phyloP scores from a whole-genome alignment of 2,329 filamentous ascomycete genomes.

The Dryadomyces sulphureus region DNA sequence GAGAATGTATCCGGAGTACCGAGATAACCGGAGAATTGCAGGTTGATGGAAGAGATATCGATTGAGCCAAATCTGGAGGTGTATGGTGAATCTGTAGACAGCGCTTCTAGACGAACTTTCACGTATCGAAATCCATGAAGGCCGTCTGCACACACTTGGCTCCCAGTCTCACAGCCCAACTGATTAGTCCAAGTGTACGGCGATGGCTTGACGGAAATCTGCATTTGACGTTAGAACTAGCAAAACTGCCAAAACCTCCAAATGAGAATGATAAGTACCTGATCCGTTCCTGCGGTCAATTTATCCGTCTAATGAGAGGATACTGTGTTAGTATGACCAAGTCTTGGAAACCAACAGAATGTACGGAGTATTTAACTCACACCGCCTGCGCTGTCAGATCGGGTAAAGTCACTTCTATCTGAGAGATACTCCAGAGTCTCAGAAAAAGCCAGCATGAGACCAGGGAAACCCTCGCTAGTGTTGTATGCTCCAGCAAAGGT shows the following conservation, averaged over 20 bases:
- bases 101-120: constrained; percentile 29
- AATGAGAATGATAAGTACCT: constrained; percentile 16
- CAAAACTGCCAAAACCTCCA: neutral
- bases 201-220: constrained; percentile 28
- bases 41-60: constrained; percentile 24
- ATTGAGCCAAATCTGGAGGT: constrained; percentile 27
- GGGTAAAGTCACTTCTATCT: constrained; percentile 30
- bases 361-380: neutral
- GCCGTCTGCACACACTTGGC: constrained; percentile 33
- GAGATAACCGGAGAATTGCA: constrained; percentile 28
- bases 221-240: neutral
- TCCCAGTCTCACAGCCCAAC: constrained; percentile 26
- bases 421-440: constrained; percentile 30
- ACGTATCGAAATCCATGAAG: constrained; percentile 38
- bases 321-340: too few relatives aligned
- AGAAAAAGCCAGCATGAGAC: constrained; percentile 31
- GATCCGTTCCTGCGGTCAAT: constrained; percentile 31
- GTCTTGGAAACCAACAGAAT: too few relatives aligned
- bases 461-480: constrained; percentile 16
- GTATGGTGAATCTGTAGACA: constrained; percentile 27
- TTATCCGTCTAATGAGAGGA: constrained; percentile 12
- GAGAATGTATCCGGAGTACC: constrained; percentile 33
- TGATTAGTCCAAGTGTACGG: constrained; percentile 29
- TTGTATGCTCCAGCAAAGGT: constrained; percentile 22
- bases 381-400: constrained; percentile 22